Conservation (phyloP, 495 filamentous ascomycete genomes). For the Penicillium macrosclerotiorum region DNA sequence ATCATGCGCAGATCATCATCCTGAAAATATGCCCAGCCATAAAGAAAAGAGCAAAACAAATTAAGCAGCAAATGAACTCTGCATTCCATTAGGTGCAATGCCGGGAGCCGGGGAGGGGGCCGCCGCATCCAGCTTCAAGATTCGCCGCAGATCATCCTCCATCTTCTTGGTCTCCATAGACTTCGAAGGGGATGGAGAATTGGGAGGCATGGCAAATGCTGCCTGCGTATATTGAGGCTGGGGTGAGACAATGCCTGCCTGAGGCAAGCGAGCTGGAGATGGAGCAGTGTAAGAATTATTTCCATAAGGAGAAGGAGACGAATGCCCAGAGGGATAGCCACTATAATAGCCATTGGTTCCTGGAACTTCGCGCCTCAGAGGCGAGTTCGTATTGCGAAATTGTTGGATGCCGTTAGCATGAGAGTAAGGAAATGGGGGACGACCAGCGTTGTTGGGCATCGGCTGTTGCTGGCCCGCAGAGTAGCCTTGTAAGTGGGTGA, state of each 20-base stretch:
- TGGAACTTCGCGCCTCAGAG: conserved; percentile 26
- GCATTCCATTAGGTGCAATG: conserved; percentile 32
- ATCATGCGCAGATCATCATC: conserved; percentile 6
- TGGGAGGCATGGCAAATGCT: conserved; percentile 22
- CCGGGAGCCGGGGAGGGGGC: conserved; percentile 12
- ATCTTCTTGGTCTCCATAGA: conserved; percentile 44
- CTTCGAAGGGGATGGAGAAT: conserved; percentile 25
- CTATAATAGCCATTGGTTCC: conserved; percentile 3
- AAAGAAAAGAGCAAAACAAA: conserved; percentile 7
- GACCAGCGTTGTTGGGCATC: conserved; percentile 11
- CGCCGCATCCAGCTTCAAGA: conserved; percentile 48
- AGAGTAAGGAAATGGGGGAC: conserved; percentile 11
- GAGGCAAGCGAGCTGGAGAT: conserved; percentile 5
- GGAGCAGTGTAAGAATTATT: conserved; percentile 6
- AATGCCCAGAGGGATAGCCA: conserved; percentile 4
- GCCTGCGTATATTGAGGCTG: conserved; percentile 22
- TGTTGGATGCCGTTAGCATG: conserved; percentile 17
- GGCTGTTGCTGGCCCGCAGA: conserved; percentile 12
- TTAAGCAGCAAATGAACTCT: conserved; percentile 35
- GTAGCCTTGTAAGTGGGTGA: conserved; percentile 19
- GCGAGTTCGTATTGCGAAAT: conserved; percentile 20
- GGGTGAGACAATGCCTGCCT: conserved; percentile 20
- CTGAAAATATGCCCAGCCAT: not conserved
- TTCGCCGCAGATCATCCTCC: conserved; percentile 54
- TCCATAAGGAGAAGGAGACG: conserved; percentile 9